Evolutionary conservation across 768 basidiomycete genomes (phyloP).

Genomic region (Termitomyces sp.): DNA sequence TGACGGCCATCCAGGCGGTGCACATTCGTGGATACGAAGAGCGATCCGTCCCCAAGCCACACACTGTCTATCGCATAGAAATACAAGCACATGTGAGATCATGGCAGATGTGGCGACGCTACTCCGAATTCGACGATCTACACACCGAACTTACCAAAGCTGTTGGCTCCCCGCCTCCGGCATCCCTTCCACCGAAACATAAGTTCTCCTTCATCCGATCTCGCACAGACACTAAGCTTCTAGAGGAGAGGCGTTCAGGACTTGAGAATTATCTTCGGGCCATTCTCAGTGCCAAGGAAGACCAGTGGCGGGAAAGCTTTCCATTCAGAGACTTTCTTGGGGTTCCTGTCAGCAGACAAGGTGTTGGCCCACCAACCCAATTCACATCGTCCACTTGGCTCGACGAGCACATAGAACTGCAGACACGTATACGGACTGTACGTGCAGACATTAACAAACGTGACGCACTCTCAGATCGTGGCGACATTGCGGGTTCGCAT

Average conservation of each 20-base stretch:
- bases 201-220: conserved; percentile 61
- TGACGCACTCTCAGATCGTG: conserved; percentile 73
- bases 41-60: conserved; percentile 64
- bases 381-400: conserved; percentile 84
- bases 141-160: conserved; percentile 75
- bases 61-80: conserved; percentile 76
- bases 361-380: conserved; percentile 29
- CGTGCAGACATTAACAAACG: conserved; percentile 85
- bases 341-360: conserved; percentile 62
- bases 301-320: conserved; percentile 73
- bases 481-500: conserved; percentile 71
- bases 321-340: conserved; percentile 87
- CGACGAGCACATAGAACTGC: conserved; percentile 79
- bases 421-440: conserved; percentile 70
- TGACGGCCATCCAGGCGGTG: conserved; percentile 77
- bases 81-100: conserved; percentile 85
- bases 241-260: conserved; percentile 72
- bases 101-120: conserved; percentile 93
- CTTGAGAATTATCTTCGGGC: conserved; percentile 85
- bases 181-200: conserved; percentile 81
- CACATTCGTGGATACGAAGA: conserved; percentile 66
- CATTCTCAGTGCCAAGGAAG: conserved; percentile 77
- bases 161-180: conserved; percentile 78
- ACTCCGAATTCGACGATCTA: conserved; percentile 90
- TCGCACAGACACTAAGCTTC: conserved; percentile 49